Base-by-base conservation (phyloP, 2,329 filamentous ascomycete species). In the Trichoderma arundinaceum region DNA sequence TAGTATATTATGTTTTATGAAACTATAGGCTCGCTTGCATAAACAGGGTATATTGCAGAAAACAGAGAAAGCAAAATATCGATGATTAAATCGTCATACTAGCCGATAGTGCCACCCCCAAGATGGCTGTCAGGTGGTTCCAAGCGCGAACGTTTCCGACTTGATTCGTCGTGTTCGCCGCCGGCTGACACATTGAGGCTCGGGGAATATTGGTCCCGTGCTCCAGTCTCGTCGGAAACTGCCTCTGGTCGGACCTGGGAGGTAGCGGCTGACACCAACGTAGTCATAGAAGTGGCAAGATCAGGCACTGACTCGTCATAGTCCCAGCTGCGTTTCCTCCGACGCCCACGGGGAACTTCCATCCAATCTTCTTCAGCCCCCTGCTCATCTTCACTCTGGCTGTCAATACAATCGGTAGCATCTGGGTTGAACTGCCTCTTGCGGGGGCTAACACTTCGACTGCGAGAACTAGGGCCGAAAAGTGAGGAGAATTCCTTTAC, bases 241-340 rank as follows among this genome's bases (percentile, higher is more conserved):
- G 2, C 4, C 13, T 49, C 7, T 4, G 15, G 3, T 32, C 12
- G 7, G 1, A 2, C 22, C 22, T 28, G 22, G 22, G 22, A 28
- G 22, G 22, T 28, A 4, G 22, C 4, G 22, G 22, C 22, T 4
- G 22, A 28, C 4, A 4, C 2, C 22, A 28, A 28, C 22, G 13
- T 13, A 13, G 22, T 13, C 10, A 49, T 49, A 6, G 13, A 28
- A 49, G 22, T 28, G 22, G 22, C 22, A 13, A 41, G 38, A 9
- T 4, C 38, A 13, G 38, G 38, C 1, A 41, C 38, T 41, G 10
- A 41, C 2, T 28, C 22, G 22, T 28, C 22, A 13, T 51, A 62
- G 32, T 22, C 46, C 7, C 59, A 51, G n/a, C 48, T 52, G 15
- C 48, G 43, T 35, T 53, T 35, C 53, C 48, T 44, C 49, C 48